Evolutionary conservation across 352 stramenopile genomes (phyloP).

Genomic region (Phytophthora ohioensis): DNA sequence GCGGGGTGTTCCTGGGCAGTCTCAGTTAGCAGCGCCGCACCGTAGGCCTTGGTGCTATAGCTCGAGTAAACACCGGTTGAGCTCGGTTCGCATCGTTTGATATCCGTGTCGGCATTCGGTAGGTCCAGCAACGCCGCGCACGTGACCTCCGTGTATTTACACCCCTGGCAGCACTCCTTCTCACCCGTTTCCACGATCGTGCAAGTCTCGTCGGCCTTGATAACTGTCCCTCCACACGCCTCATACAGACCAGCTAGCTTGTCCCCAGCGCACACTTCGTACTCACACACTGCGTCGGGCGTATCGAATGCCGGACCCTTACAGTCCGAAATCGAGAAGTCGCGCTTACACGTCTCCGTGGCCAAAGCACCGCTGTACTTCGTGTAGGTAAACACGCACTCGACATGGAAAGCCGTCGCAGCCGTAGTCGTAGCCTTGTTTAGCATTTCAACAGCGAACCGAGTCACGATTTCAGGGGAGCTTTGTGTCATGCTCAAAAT

Average conservation of each 20-base stretch:
- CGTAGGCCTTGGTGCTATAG: background rate
- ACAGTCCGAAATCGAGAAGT: slow-evolving; percentile 71
- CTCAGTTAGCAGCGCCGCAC: background rate
- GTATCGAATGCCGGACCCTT: slow-evolving; percentile 60
- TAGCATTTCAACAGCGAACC: slow-evolving; percentile 66
- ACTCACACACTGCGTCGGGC: slow-evolving; percentile 49
- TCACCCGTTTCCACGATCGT: slow-evolving; percentile 42
- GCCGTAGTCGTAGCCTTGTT: slow-evolving; percentile 47
- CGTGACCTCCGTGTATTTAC: slow-evolving; percentile 30
- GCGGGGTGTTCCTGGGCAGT: background rate
- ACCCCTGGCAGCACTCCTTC: slow-evolving; percentile 60
- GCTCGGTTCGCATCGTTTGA: slow-evolving; percentile 30
- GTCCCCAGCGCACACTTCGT: slow-evolving; percentile 43
- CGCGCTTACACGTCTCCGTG: slow-evolving; percentile 46
- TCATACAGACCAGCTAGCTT: slow-evolving; percentile 50
- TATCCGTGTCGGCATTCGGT: slow-evolving; percentile 46
- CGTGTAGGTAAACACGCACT: slow-evolving; percentile 67
- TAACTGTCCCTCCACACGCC: slow-evolving; percentile 50
- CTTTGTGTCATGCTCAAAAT: slow-evolving; percentile 49
- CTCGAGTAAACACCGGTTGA: background rate
- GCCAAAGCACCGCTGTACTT: slow-evolving; percentile 30
- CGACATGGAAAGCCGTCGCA: slow-evolving; percentile 53
- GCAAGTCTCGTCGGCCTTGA: slow-evolving; percentile 30
- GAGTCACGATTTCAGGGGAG: slow-evolving; percentile 54
- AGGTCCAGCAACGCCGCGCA: slow-evolving; percentile 60